Base-by-base conservation (phyloP, 2,329 filamentous ascomycete genomes). In the Tolypocladium capitatum region DNA sequence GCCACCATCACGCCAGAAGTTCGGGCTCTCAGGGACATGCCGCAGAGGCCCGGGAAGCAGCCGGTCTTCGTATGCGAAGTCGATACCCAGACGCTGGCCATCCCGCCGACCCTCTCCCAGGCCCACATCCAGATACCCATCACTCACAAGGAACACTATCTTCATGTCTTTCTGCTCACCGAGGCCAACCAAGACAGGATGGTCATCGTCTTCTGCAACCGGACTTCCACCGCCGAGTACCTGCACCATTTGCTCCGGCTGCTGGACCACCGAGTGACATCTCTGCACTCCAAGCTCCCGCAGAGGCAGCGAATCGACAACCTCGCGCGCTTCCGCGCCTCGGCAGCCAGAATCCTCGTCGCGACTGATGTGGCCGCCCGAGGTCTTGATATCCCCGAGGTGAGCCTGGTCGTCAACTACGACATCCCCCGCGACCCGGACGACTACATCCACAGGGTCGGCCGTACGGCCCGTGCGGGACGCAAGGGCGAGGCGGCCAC, bases 371-470 rank as follows among this genome's bases (percentile, higher is more conserved):
- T 98, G 14, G 92, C 92, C 1, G 86, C 89, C 20, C 80, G 92
- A 64, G 92, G 92, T 74, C 78, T 98, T 4, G 92, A 98, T 68
- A 96, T 98, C 52, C 91, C 91, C 1, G 86, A 89, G 55, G 91
- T 97, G 7, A 83, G 78, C 47, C 68, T 97, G 16, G 92, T 98
- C 2, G 71, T 98, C 60, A 97, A 98, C 67, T 98, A 90, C 66
- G 92, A 98, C 62, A 80, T 98, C 1, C 92, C 92, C 0, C 81
- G 91, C n/a, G 88, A 96, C 61, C 88, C 91, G 3, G 90, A 96
- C 63, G 91, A 96, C 66, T 98, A 98, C 64, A 92, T 98, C 55
- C 92, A 98, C 69, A 81, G 92, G 13, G 91, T 96, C 45, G 92
- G 92, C 63, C 84, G 92, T 67, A 98, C 92, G 13, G 92, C 92